Conservation (phyloP, 1,284 basidiomycete species). For the Leccinum fuscescens region DNA sequence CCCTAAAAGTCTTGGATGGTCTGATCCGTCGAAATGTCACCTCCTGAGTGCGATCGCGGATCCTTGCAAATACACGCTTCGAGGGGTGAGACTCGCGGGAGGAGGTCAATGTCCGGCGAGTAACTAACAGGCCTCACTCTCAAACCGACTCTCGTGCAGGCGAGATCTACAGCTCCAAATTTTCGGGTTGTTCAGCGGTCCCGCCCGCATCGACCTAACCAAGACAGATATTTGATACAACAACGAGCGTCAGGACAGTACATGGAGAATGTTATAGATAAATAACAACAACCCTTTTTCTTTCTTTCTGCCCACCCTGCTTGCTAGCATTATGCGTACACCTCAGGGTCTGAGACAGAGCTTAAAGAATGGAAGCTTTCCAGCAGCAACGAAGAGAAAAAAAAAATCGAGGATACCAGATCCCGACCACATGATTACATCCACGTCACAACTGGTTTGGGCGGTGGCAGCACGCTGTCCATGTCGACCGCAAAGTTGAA, state of each 20-base stretch:
- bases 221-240: slow-evolving; percentile 4
- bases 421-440: slow-evolving; percentile 11
- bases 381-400: not conserved
- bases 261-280: slow-evolving; percentile 2
- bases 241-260: slow-evolving; percentile 5
- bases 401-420: not conserved
- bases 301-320: not conserved
- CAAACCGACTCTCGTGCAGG: not conserved
- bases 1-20: not conserved
- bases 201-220: not conserved
- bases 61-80: slow-evolving; percentile 8
- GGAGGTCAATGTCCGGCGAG: not conserved
- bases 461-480: slow-evolving; percentile 43
- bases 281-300: not conserved
- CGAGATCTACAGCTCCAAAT: not conserved
- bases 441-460: slow-evolving; percentile 44
- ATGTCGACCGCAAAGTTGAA: slow-evolving; percentile 45
- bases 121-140: no score
- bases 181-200: not conserved
- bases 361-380: not conserved
- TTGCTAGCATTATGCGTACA: not conserved
- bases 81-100: not conserved
- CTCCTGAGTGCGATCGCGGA: slow-evolving; percentile 9
- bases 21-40: not conserved
- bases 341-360: not conserved